Conservation (phyloP, 2,329 filamentous ascomycete genomes). For the Claviceps fusiformis region DNA sequence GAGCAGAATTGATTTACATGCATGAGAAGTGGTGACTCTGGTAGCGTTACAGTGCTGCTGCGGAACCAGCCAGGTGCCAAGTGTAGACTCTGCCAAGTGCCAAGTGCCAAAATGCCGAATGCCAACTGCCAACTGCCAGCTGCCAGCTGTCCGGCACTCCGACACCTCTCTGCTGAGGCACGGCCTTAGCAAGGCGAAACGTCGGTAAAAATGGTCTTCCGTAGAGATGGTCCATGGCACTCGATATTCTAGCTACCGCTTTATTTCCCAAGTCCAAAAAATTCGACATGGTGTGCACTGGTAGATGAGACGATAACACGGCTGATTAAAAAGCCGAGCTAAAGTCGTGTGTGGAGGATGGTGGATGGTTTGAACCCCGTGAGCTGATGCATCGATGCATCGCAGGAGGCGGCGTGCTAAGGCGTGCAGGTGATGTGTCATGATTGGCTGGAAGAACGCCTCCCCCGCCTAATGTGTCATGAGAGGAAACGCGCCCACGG, state of each 20-base stretch:
- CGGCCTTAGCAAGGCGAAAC: neutral
- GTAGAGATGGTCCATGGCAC: neutral
- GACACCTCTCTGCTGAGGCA: neutral
- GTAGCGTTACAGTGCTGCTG: neutral
- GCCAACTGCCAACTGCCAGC: neutral
- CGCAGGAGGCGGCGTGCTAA: slow-evolving; percentile 7
- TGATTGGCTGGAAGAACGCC: slow-evolving; percentile 17
- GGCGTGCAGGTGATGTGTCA: slow-evolving; percentile 7
- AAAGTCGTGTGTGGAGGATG: neutral
- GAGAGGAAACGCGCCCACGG: slow-evolving; percentile 16
- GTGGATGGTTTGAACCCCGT: slow-evolving; percentile 6
- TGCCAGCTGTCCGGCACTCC: neutral
- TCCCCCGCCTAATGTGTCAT: slow-evolving; percentile 28
- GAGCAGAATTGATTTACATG: neutral
- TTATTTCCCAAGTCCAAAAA: neutral
- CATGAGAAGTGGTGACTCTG: neutral
- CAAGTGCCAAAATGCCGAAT: neutral
- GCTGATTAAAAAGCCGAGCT: neutral
- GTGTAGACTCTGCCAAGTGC: neutral
- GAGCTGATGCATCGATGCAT: slow-evolving; percentile 10
- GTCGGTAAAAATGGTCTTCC: neutral
- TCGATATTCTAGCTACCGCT: neutral
- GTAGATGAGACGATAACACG: neutral
- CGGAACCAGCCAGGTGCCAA: neutral
- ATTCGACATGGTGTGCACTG: neutral